Conservation (phyloP, 1,139 yeast genomes). For the Scheffersomyces illinoinensis region DNA sequence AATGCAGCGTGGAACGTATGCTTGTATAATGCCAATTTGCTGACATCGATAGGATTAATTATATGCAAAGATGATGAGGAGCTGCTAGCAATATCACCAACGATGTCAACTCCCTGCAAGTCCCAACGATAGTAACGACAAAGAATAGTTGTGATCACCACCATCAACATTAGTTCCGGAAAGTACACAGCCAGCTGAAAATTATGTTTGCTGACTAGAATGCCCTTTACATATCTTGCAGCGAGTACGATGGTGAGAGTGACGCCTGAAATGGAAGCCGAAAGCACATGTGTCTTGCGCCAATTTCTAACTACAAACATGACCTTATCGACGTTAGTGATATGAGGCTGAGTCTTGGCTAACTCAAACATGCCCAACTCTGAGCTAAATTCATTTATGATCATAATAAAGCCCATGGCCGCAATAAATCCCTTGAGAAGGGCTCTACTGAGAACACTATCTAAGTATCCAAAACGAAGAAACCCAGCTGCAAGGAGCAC, state of each 20-base stretch:
- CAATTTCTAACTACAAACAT: constrained; percentile 17
- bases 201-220: constrained; percentile 17
- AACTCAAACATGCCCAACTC: constrained; percentile 28
- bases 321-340: constrained; percentile 24
- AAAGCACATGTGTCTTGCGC: constrained; percentile 19
- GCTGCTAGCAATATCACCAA: constrained; percentile 22
- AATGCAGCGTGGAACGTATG: constrained; percentile 29
- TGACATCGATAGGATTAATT: constrained; percentile 23
- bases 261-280: constrained; percentile 20
- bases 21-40: constrained; percentile 21
- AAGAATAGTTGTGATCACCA: constrained; percentile 26
- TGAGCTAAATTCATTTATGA: constrained; percentile 28
- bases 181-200: constrained; percentile 23
- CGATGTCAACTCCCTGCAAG: constrained; percentile 27
- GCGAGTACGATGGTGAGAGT: constrained; percentile 24
- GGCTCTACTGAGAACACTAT: constrained; percentile 32
- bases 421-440: constrained; percentile 35
- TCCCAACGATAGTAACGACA: constrained; percentile 26
- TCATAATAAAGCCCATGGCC: constrained; percentile 39
- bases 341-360: constrained; percentile 20
- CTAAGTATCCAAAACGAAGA: constrained; percentile 32
- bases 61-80: constrained; percentile 9
- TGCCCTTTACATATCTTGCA: constrained; percentile 19
- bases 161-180: constrained; percentile 36
- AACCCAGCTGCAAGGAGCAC: constrained; percentile 30